A percentile compares a stretch with the other conserved stretches of the same genome.
phyloP scores from a whole-genome alignment of 1,284 basidiomycete species.

The Bothia castanella region DNA sequence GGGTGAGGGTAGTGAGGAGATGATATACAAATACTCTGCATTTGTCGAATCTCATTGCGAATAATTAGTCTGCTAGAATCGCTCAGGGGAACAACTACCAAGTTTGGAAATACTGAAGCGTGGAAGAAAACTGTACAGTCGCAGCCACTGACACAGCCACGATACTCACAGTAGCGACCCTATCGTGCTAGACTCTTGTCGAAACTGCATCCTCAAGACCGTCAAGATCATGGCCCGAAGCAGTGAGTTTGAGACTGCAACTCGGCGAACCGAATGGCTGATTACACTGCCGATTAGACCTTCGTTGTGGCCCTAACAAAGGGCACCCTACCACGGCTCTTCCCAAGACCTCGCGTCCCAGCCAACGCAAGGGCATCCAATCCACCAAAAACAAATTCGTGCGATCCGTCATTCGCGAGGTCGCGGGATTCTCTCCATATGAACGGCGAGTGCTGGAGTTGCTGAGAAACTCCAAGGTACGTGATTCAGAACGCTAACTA shows the following conservation, averaged over 20 bases:
- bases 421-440: slow-evolving; percentile 97
- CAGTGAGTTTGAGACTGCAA: slow-evolving; percentile 45
- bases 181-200: slow-evolving; percentile 19
- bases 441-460: slow-evolving; percentile 99
- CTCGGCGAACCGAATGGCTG: neutral
- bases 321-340: slow-evolving; percentile 92
- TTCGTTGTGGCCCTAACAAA: slow-evolving; percentile 88
- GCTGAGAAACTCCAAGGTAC: slow-evolving; percentile 96
- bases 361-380: slow-evolving; percentile 89
- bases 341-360: slow-evolving; percentile 75
- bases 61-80: slow-evolving; percentile 14
- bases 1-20: slow-evolving; percentile 48
- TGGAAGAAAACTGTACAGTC: slow-evolving; percentile 43
- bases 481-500: slow-evolving; percentile 18
- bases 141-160: slow-evolving; percentile 33
- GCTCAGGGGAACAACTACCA: slow-evolving; percentile 21
- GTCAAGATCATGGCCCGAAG: slow-evolving; percentile 65
- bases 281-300: slow-evolving; percentile 51
- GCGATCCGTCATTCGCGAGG: slow-evolving; percentile 88
- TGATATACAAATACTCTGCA: slow-evolving; percentile 22
- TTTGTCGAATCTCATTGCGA: slow-evolving; percentile 10
- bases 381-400: slow-evolving; percentile 88
- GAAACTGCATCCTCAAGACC: slow-evolving; percentile 52
- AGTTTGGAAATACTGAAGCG: slow-evolving; percentile 13
- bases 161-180: slow-evolving; percentile 21